Percentiles rank a stretch among this genome's conserved stretches.
These are phyloP conservation scores for Tetracentron sinense DNA, from an alignment of 164 flowering plant species.

Conservation along the genomic window DNA sequence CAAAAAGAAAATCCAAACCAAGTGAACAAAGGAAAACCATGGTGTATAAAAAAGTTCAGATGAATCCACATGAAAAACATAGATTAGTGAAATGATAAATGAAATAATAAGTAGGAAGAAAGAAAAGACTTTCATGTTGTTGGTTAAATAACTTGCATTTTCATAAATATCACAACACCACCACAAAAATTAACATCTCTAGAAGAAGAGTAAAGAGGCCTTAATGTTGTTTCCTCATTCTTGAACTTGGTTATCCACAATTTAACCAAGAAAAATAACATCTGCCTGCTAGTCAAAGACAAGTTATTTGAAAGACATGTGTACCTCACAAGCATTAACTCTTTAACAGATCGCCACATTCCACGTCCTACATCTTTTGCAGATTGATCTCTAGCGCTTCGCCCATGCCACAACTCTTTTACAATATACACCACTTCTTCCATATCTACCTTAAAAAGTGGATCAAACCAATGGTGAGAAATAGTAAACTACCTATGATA, in stretches of 20 bases:
- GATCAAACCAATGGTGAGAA: slow-evolving; percentile 10
- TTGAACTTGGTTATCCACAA: not conserved
- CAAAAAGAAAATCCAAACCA: too few species aligned
- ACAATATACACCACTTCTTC: slow-evolving; percentile 84
- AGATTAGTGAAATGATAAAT: too few species aligned
- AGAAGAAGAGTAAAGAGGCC: too few species aligned
- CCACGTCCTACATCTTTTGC: slow-evolving; percentile 76
- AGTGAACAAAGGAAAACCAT: too few species aligned
- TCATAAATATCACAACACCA: too few species aligned
- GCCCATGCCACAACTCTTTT: slow-evolving; percentile 91
- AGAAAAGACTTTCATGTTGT: too few species aligned
- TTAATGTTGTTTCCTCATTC: too few species aligned
- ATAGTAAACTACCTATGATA: slow-evolving; percentile 7
- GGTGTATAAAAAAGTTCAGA: too few species aligned
- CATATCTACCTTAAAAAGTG: slow-evolving; percentile 65
- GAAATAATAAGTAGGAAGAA: too few species aligned
- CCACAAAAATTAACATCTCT: too few species aligned
- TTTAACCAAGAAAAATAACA: not conserved
- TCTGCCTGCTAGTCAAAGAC: not conserved
- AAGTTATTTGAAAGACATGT: not conserved
- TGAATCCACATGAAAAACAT: too few species aligned
- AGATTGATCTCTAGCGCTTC: slow-evolving; percentile 77
- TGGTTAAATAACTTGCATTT: too few species aligned
- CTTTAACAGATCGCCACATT: slow-evolving; percentile 96
- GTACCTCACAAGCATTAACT: slow-evolving; percentile 90